These are phyloP conservation scores for Paratinospora sagittata DNA, from an alignment of 164 flowering plant genomes.

Conservation along the genomic window DNA sequence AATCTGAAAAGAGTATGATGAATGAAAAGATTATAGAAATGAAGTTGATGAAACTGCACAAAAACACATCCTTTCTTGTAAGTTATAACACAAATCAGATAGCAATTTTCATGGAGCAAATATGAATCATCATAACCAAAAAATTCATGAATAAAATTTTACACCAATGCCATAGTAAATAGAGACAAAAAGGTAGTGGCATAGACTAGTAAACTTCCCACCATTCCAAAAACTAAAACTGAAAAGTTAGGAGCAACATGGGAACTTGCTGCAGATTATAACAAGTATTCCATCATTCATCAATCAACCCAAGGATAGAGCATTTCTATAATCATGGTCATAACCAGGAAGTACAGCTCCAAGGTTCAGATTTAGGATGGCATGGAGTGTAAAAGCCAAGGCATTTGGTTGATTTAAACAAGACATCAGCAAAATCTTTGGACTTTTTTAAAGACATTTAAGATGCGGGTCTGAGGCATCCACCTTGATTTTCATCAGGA, in stretches of 20 bases:
- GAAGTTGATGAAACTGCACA: not conserved
- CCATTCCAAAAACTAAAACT: no score
- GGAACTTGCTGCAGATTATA: not conserved
- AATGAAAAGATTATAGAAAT: not conserved
- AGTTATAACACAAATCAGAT: not conserved
- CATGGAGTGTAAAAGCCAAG: no score
- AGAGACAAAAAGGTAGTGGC: not conserved
- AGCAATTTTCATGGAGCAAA: not conserved
- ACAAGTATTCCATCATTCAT: not conserved
- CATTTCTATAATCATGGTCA: no score
- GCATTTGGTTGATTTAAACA: no score
- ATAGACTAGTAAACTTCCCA: no score
- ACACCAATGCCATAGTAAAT: not conserved
- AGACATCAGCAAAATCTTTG: no score
- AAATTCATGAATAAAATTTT: not conserved
- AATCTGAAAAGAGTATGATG: not conserved
- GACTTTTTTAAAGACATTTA: no score
- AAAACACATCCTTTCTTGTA: not conserved
- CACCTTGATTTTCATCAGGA: no score
- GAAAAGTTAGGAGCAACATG: not conserved
- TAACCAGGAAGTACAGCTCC: no score
- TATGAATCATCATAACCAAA: not conserved
- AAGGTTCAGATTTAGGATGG: no score
- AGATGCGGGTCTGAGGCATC: no score
- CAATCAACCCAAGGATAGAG: no score